Evolutionary conservation across 2,329 filamentous ascomycete genomes (phyloP).

Genomic region (Ophiocordyceps camponoti-rufipedis): DNA sequence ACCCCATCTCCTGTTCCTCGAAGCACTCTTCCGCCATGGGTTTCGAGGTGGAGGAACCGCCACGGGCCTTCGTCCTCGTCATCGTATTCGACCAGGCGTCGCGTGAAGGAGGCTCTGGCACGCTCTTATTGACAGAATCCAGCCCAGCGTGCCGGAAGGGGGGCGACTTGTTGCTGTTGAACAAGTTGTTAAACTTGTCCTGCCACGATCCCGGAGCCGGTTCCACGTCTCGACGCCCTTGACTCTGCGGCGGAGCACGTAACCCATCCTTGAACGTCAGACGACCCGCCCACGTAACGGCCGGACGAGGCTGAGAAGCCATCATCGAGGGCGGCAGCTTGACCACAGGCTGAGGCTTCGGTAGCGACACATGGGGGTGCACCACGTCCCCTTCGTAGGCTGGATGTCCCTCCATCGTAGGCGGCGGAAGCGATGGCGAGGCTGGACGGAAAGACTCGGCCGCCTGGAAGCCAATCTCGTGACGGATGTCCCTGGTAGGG

Average conservation of each 20-base stretch:
- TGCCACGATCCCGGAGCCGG: constrained; percentile 45
- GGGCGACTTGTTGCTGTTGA: constrained; percentile 48
- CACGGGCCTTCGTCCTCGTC: constrained; percentile 14
- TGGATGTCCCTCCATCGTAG: constrained; percentile 51
- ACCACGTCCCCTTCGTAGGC: constrained; percentile 48
- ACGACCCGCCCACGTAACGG: constrained; percentile 18
- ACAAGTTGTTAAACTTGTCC: constrained; percentile 62
- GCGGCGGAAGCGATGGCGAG: constrained; percentile 55
- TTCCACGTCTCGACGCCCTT: constrained; percentile 11
- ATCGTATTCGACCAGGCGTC: constrained; percentile 18
- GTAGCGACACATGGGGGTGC: constrained; percentile 52
- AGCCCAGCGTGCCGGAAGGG: constrained; percentile 41
- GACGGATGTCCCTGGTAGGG: constrained; percentile 31
- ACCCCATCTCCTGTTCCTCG: constrained; percentile 65
- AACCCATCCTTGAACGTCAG: constrained; percentile 13
- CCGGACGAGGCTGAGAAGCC: constrained; percentile 6
- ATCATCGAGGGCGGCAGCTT: constrained; percentile 48
- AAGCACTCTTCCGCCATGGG: constrained; percentile 65
- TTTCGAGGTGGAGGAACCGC: constrained; percentile 35
- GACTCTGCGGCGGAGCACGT: constrained; percentile 7
- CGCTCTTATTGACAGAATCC: constrained; percentile 48
- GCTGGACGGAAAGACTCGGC: constrained; percentile 25
- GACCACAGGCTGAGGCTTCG: constrained; percentile 55
- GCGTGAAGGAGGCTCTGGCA: constrained; percentile 35
- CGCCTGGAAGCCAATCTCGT: constrained; percentile 16